These are phyloP conservation scores for Millerozyma acaciae DNA, from an alignment of 805 yeast genomes.

Conservation along the genomic window DNA sequence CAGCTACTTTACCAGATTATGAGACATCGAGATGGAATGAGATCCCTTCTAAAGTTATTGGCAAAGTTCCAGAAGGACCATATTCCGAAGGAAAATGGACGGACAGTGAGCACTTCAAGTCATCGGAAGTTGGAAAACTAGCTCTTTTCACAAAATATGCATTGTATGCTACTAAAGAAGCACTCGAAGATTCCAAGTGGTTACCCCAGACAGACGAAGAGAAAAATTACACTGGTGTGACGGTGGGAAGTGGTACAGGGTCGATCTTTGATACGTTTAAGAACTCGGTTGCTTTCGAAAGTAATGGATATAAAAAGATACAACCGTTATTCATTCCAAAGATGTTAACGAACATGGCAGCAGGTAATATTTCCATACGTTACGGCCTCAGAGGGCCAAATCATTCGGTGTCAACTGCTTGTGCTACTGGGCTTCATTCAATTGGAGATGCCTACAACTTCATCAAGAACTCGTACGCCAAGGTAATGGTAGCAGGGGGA, in stretches of 20 bases:
- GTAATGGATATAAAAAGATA: slow-evolving; percentile 56
- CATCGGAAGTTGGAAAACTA: slow-evolving; percentile 53
- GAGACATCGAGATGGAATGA: slow-evolving; percentile 44
- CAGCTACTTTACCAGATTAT: slow-evolving; percentile 37
- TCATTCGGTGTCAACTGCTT: slow-evolving; percentile 88
- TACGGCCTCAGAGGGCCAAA: slow-evolving; percentile 79
- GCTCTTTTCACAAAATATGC: slow-evolving; percentile 79
- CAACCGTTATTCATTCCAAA: slow-evolving; percentile 87
- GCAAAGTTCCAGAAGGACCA: slow-evolving; percentile 58
- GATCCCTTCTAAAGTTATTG: slow-evolving; percentile 73
- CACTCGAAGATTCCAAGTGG: slow-evolving; percentile 65
- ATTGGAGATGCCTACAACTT: slow-evolving; percentile 90
- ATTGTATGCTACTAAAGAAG: slow-evolving; percentile 71
- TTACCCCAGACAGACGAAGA: slow-evolving; percentile 33
- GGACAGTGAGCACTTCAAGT: slow-evolving; percentile 44
- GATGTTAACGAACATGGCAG: slow-evolving; percentile 87
- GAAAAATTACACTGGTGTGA: slow-evolving; percentile 55
- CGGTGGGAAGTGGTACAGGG: slow-evolving; percentile 94
- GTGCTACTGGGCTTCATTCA: slow-evolving; percentile 94
- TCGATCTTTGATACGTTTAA: slow-evolving; percentile 71
- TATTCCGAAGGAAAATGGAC: slow-evolving; percentile 48
- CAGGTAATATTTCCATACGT: slow-evolving; percentile 81
- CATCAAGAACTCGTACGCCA: slow-evolving; percentile 73
- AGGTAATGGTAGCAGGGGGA: slow-evolving; percentile 92
- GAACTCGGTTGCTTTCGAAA: slow-evolving; percentile 50